Percentiles rank a stretch among this genome's conserved stretches.
phyloP scores from a whole-genome alignment of 495 filamentous ascomycete species.

The Penicillium ochrochloron region DNA sequence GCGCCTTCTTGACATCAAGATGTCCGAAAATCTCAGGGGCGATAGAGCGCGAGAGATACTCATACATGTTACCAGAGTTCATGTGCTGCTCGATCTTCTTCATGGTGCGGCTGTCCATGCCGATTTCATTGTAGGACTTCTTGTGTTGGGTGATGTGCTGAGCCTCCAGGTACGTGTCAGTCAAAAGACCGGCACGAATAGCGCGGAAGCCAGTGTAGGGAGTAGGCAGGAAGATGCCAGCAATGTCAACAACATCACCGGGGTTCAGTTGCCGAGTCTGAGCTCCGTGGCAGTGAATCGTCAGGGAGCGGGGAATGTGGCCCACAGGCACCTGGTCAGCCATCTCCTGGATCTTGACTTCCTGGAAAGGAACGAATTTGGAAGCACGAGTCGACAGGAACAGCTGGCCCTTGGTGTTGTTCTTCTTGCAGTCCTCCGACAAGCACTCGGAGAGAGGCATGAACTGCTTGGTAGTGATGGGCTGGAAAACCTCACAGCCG shows the following conservation, averaged over 20 bases:
- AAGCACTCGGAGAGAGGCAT: conserved; percentile 82
- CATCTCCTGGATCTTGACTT: conserved; percentile 98
- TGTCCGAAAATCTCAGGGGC: conserved; percentile 98
- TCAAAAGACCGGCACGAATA: conserved; percentile 90
- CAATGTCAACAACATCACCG: conserved; percentile 90
- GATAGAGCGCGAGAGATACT: conserved; percentile 91
- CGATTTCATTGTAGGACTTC: conserved; percentile 90
- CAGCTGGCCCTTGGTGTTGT: conserved; percentile 90
- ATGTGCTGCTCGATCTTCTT: conserved; percentile 81
- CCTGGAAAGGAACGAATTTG: conserved; percentile 97
- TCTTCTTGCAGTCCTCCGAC: conserved; percentile 84
- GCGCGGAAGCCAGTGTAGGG: conserved; percentile 98
- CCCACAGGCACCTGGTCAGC: conserved; percentile 97
- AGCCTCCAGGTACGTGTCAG: conserved; percentile 95
- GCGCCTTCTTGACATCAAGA: conserved; percentile 95
- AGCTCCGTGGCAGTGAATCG: conserved; percentile 85
- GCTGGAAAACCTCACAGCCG: conserved; percentile 96
- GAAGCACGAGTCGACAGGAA: conserved; percentile 92
- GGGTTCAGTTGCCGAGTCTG: conserved; percentile 86
- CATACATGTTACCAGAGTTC: conserved; percentile 87
- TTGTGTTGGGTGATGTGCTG: conserved; percentile 95
- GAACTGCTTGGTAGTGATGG: conserved; percentile 88
- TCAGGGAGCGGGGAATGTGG: conserved; percentile 90
- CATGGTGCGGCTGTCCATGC: conserved; percentile 74
- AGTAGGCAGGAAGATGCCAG: conserved; percentile 93